Conservation (phyloP, 2,329 filamentous ascomycete species). For the Ploettnerulaceae sp. region DNA sequence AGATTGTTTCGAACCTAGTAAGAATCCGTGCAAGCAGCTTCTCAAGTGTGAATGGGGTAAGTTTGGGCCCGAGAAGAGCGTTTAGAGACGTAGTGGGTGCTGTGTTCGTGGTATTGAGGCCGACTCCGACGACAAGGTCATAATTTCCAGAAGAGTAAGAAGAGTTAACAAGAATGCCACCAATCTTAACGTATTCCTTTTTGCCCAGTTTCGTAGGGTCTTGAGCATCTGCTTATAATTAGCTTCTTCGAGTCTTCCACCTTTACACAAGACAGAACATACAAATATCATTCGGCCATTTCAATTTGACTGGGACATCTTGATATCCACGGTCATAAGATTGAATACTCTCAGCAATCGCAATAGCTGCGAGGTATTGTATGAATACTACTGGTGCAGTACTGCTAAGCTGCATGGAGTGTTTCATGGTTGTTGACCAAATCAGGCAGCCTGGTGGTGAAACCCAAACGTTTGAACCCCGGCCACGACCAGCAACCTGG, state of each 20-base stretch:
- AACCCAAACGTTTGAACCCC: conserved; percentile 92
- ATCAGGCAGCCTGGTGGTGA: conserved; percentile 81
- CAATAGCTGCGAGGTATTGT: conserved; percentile 87
- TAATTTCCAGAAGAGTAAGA: conserved; percentile 73
- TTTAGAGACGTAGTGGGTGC: conserved; percentile 85
- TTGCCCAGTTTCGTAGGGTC: conserved; percentile 52
- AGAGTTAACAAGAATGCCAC: conserved; percentile 87
- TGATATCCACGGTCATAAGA: conserved; percentile 73
- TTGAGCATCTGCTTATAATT: conserved; percentile 49
- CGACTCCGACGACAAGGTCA: conserved; percentile 80
- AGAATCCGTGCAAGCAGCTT: conserved; percentile 77
- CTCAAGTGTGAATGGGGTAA: conserved; percentile 64
- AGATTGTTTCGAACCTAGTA: conserved; percentile 70
- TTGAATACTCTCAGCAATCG: conserved; percentile 78
- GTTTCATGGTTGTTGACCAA: conserved; percentile 83
- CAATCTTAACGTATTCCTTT: conserved; percentile 75
- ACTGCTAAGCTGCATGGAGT: conserved; percentile 66
- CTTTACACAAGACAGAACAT: conserved; percentile 32
- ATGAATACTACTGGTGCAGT: conserved; percentile 83
- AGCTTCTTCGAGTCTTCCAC: not conserved
- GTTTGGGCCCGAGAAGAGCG: conserved; percentile 54
- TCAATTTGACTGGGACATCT: conserved; percentile 74
- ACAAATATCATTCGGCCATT: conserved; percentile 98
- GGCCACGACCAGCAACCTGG: conserved; percentile 81
- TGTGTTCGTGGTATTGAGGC: conserved; percentile 78